Evolutionary conservation across 148 eudicot species (phyloP).

Genomic region (Cornus florida): DNA sequence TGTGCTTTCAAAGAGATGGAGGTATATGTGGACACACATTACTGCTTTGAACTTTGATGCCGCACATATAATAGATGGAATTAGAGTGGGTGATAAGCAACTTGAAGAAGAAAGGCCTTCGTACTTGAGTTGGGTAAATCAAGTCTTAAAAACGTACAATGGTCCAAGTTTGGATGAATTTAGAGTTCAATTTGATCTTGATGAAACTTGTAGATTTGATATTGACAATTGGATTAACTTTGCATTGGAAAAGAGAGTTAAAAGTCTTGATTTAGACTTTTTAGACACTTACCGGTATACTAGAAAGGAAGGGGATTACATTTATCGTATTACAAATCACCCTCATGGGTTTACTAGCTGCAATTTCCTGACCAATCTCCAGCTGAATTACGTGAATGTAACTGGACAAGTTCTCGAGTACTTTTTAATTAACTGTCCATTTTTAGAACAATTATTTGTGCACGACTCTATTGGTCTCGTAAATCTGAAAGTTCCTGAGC

Average conservation of each 20-base stretch:
- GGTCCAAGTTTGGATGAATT: constrained; percentile 9
- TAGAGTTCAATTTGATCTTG: background rate
- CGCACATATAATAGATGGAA: background rate
- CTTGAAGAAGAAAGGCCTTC: background rate
- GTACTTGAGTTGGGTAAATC: constrained; percentile 4
- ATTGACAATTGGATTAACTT: background rate
- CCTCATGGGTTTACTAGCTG: background rate
- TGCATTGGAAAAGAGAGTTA: constrained; percentile 2
- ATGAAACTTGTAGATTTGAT: background rate
- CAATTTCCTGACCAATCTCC: constrained; percentile 4
- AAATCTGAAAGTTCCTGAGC: background rate
- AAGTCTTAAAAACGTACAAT: background rate
- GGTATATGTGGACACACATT: too few species aligned
- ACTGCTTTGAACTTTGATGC: background rate
- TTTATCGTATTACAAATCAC: too few species aligned
- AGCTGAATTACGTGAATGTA: background rate
- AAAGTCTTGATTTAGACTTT: background rate
- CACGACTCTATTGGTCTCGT: background rate
- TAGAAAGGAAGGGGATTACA: too few species aligned
- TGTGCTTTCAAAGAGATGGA: too few species aligned
- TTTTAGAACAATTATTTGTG: background rate
- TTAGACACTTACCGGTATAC: too few species aligned
- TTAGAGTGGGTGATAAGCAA: background rate
- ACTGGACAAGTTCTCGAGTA: too few species aligned
- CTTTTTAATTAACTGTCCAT: too few species aligned